Conservation (phyloP, 441 rosid genomes). For the Gossypium lobatum region DNA sequence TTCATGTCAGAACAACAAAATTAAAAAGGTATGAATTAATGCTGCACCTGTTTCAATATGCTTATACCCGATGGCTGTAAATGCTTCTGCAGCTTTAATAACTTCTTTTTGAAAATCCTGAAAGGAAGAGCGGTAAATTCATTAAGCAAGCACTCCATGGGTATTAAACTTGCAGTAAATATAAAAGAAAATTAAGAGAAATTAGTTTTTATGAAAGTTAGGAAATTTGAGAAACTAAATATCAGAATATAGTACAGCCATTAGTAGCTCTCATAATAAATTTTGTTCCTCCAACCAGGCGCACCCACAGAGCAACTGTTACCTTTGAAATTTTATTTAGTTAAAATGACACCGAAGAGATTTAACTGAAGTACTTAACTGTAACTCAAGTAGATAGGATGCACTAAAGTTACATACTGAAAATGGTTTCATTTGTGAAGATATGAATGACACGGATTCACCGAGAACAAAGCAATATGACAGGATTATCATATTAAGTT, state of each 20-base stretch:
- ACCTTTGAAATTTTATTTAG: background rate
- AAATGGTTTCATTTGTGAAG: background rate
- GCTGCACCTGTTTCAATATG: slow-evolving; percentile 75
- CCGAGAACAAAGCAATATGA: background rate
- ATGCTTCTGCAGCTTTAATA: slow-evolving; percentile 62
- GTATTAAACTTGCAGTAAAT: slow-evolving; percentile 8
- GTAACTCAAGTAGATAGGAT: background rate
- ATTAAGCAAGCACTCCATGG: slow-evolving; percentile 7
- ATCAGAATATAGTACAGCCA: background rate
- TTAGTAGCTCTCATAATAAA: background rate
- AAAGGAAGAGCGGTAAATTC: slow-evolving; percentile 8
- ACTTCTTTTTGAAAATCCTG: slow-evolving; percentile 89
- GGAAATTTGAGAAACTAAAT: background rate
- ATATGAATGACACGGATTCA: background rate
- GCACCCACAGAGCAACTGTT: background rate
- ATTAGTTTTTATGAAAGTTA: background rate
- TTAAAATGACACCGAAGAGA: background rate
- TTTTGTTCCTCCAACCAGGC: background rate
- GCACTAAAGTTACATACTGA: background rate
- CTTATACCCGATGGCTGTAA: slow-evolving; percentile 55
- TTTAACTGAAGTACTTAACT: background rate
- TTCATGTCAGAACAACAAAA: slow-evolving; percentile 2
- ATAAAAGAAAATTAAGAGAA: slow-evolving; percentile 7
- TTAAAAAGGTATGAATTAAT: slow-evolving; percentile 1
- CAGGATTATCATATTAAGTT: background rate